Percentiles rank a stretch among this genome's conserved stretches.
Conservation (phyloP, 805 yeast species). For the Priceomyces melissophilus region DNA sequence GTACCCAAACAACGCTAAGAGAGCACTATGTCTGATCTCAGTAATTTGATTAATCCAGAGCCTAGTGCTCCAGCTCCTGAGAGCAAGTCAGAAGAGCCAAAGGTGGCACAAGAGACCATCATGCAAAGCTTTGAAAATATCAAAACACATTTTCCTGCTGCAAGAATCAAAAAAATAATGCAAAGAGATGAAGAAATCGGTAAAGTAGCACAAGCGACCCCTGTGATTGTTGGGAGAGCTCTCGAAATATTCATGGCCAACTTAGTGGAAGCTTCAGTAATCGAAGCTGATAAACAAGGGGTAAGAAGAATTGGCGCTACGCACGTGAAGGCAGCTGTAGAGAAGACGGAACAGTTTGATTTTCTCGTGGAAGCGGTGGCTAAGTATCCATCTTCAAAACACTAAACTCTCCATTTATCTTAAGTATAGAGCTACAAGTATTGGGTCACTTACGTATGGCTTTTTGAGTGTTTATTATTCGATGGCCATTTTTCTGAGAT, state of each 20-base stretch:
- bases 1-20: background rate
- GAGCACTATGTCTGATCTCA: constrained; percentile 5
- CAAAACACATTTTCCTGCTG: constrained; percentile 85
- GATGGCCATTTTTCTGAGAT: no score
- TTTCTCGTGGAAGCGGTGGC: constrained; percentile 76
- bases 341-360: constrained; percentile 86
- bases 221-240: constrained; percentile 95
- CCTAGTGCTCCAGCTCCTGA: no score
- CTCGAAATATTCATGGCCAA: constrained; percentile 88
- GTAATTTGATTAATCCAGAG: constrained; percentile 2
- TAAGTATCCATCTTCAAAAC: constrained; percentile 48
- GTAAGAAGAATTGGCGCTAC: constrained; percentile 79
- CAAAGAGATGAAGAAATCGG: constrained; percentile 98
- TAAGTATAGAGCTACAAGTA: no score
- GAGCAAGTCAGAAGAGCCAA: constrained; percentile 7
- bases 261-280: constrained; percentile 77
- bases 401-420: constrained; percentile 8
- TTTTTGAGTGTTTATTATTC: no score
- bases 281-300: constrained; percentile 71
- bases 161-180: constrained; percentile 93
- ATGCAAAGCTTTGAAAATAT: constrained; percentile 44
- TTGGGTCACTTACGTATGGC: no score
- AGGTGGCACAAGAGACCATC: constrained; percentile 30
- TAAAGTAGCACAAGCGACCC: constrained; percentile 97
- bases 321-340: constrained; percentile 80